Conservation (phyloP, 164 flowering plant genomes). For the Warburgia ugandensis region DNA sequence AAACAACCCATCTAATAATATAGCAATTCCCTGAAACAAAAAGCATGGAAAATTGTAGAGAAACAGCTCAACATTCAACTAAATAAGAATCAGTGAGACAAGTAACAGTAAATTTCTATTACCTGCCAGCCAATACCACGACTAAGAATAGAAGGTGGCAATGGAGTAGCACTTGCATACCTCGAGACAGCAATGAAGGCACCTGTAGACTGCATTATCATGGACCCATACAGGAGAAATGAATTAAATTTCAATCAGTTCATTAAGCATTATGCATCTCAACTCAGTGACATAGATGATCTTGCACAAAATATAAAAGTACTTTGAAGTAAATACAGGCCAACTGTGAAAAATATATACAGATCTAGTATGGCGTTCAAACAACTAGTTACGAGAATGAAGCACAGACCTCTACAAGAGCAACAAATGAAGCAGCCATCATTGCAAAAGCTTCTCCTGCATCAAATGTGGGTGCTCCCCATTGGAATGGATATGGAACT, state of each 20-base stretch:
- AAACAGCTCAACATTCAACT: not conserved
- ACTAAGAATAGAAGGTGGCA: constrained; percentile 70
- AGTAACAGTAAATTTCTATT: not conserved
- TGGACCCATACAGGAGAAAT: no score
- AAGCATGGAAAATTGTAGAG: not conserved
- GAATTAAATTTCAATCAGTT: no score
- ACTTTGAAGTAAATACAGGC: no score
- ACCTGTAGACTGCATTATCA: constrained; percentile 60
- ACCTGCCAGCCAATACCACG: constrained; percentile 89
- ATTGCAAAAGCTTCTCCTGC: constrained; percentile 94
- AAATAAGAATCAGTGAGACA: not conserved
- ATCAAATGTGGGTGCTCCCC: constrained; percentile 90
- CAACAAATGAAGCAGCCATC: constrained; percentile 84
- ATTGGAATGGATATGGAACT: constrained; percentile 86
- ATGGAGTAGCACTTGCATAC: constrained; percentile 70
- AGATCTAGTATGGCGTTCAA: no score
- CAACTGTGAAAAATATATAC: not conserved
- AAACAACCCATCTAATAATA: constrained; percentile 61
- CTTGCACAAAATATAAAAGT: no score
- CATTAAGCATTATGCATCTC: no score
- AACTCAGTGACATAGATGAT: no score
- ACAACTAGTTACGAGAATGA: no score
- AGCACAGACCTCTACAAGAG: constrained; percentile 73
- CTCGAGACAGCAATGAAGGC: constrained; percentile 54
- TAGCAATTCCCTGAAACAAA: constrained; percentile 61